Evolutionary conservation across 2,329 filamentous ascomycete genomes (phyloP).

Genomic region (Epichloe glyceriae): DNA sequence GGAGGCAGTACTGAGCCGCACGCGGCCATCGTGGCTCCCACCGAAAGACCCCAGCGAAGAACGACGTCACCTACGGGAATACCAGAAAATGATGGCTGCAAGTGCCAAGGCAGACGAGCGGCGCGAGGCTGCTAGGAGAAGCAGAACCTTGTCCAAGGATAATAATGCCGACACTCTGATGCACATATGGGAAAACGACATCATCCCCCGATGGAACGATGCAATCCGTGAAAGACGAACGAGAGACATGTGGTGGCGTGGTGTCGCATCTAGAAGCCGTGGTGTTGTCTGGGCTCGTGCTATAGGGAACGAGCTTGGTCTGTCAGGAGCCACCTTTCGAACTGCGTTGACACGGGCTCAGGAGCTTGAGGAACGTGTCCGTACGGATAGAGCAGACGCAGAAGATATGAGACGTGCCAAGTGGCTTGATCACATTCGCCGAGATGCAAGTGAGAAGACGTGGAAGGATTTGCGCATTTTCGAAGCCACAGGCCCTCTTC

Average conservation of each 20-base stretch:
- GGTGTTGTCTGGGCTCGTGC: constrained; percentile 58
- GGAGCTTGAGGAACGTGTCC: constrained; percentile 45
- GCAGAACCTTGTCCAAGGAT: constrained; percentile 40
- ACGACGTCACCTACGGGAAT: constrained; percentile 73
- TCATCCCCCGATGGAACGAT: constrained; percentile 62
- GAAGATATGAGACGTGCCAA: constrained; percentile 43
- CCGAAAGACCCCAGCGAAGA: constrained; percentile 87
- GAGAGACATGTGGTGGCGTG: constrained; percentile 72
- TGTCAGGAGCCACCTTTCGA: constrained; percentile 54
- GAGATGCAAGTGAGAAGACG: constrained; percentile 49
- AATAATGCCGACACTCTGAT: constrained; percentile 40
- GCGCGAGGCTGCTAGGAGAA: constrained; percentile 39
- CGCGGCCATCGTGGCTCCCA: constrained; percentile 71
- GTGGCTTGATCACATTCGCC: constrained; percentile 51
- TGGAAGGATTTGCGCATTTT: constrained; percentile 66
- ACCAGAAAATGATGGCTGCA: constrained; percentile 67
- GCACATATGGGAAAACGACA: constrained; percentile 61
- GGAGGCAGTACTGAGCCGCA: constrained; percentile 68
- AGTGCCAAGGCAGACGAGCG: constrained; percentile 48
- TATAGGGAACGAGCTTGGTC: constrained; percentile 59
- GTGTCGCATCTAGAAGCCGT: constrained; percentile 57
- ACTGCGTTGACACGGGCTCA: constrained; percentile 57
- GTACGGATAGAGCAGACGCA: constrained; percentile 33
- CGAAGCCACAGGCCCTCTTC: constrained; percentile 49
- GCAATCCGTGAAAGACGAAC: constrained; percentile 57